Conservation (phyloP, 2,329 filamentous ascomycete genomes). For the Xylaria sp. region DNA sequence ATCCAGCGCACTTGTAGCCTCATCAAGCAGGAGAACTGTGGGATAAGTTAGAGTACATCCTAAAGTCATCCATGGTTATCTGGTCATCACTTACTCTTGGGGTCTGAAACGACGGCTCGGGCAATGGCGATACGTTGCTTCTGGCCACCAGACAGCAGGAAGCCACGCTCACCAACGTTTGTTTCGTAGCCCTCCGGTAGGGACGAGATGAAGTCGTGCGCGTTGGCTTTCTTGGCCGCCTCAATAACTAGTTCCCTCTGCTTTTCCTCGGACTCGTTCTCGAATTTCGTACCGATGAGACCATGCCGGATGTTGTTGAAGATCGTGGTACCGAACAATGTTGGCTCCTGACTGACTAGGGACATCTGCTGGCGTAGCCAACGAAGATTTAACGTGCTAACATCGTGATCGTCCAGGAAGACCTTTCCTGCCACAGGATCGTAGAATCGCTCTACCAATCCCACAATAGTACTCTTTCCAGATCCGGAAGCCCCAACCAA, state of each 20-base stretch:
- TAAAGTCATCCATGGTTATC: slow-evolving; percentile 7
- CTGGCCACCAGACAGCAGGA: slow-evolving; percentile 90
- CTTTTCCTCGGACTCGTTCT: slow-evolving; percentile 68
- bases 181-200: slow-evolving; percentile 92
- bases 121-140: slow-evolving; percentile 97
- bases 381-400: slow-evolving; percentile 78
- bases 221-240: slow-evolving; percentile 89
- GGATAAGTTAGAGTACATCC: slow-evolving; percentile 4
- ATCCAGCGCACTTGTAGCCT: slow-evolving; percentile 91
- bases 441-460: slow-evolving; percentile 92
- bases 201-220: slow-evolving; percentile 83
- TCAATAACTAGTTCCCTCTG: slow-evolving; percentile 72
- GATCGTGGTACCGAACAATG: slow-evolving; percentile 87
- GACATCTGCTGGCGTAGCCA: slow-evolving; percentile 94
- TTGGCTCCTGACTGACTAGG: slow-evolving; percentile 90
- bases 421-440: slow-evolving; percentile 81
- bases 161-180: slow-evolving; percentile 92
- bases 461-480: slow-evolving; percentile 93
- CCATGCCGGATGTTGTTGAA: slow-evolving; percentile 89
- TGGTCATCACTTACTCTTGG: slow-evolving; percentile 60
- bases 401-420: slow-evolving; percentile 79
- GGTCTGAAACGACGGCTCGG: slow-evolving; percentile 85
- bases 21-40: slow-evolving; percentile 80
- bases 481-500: slow-evolving; percentile 92
- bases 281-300: slow-evolving; percentile 79